These are phyloP conservation scores for Arthrobotrys conoides DNA, from an alignment of 2,329 filamentous ascomycete species.

Conservation along the genomic window DNA sequence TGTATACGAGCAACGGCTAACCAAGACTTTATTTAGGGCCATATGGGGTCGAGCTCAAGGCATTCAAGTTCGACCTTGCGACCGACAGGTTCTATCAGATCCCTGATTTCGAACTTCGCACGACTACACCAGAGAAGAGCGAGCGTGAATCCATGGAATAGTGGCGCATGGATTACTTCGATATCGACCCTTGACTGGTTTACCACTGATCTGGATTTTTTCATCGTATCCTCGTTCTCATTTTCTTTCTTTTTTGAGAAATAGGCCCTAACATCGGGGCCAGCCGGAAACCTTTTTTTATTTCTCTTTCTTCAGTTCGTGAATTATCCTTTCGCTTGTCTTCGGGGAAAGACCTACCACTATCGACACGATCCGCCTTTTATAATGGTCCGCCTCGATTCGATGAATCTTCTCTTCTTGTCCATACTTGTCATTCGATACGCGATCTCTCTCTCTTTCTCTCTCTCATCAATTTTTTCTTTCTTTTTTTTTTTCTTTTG, in stretches of 20 bases:
- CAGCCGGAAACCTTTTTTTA: constrained; percentile 2
- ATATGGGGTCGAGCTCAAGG: constrained; percentile 97
- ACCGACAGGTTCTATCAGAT: constrained; percentile 86
- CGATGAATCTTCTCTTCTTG: constrained; percentile 55
- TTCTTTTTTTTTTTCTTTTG: constrained; percentile 1
- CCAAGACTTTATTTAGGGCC: constrained; percentile 74
- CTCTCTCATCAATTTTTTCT: too few relatives aligned
- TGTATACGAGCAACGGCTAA: constrained; percentile 35
- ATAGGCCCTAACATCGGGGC: neutral
- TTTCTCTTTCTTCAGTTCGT: neutral
- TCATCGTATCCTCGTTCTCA: neutral
- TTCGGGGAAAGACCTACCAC: constrained; percentile 7
- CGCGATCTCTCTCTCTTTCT: constrained; percentile 36
- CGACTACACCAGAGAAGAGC: constrained; percentile 50
- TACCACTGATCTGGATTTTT: neutral
- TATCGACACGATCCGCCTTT: constrained; percentile 42
- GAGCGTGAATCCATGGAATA: constrained; percentile 52
- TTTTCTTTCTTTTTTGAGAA: neutral
- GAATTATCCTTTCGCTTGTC: constrained; percentile 3
- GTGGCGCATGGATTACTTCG: neutral
- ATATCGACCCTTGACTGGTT: neutral
- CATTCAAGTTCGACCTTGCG: constrained; percentile 87
- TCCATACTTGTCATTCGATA: constrained; percentile 49
- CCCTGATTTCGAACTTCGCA: constrained; percentile 73
- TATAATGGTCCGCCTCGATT: constrained; percentile 48